phyloP scores from a whole-genome alignment of 768 basidiomycete genomes.

The Leccinum subtestaceum region DNA sequence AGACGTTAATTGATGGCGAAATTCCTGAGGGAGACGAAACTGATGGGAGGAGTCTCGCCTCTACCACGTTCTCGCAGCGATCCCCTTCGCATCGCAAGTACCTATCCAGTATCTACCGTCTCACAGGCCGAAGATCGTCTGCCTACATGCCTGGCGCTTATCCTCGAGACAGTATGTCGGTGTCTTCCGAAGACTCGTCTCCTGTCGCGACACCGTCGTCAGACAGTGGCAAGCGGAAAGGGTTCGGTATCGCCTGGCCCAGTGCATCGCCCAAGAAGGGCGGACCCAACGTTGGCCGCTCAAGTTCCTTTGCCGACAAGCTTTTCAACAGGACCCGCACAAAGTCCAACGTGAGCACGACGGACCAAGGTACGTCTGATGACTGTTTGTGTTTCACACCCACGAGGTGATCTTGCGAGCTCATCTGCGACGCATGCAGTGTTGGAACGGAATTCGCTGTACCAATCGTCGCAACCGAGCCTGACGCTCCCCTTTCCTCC shows the following conservation, averaged over 20 bases:
- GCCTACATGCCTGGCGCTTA: slow-evolving; percentile 40
- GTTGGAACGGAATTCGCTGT: slow-evolving; percentile 29
- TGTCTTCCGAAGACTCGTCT: slow-evolving; percentile 68
- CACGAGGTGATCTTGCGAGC: neutral
- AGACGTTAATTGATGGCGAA: slow-evolving; percentile 23
- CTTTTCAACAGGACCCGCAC: slow-evolving; percentile 55
- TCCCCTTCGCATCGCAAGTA: slow-evolving; percentile 46
- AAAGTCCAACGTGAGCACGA: slow-evolving; percentile 49
- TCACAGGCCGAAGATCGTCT: slow-evolving; percentile 39
- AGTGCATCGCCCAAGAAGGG: slow-evolving; percentile 52
- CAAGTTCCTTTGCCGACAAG: slow-evolving; percentile 60
- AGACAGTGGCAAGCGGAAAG: slow-evolving; percentile 36
- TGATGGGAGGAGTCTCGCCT: slow-evolving; percentile 32
- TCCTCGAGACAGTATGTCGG: slow-evolving; percentile 58
- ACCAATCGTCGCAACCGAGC: slow-evolving; percentile 24
- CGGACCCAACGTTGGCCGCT: slow-evolving; percentile 39
- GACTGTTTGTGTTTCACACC: neutral
- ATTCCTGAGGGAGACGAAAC: slow-evolving; percentile 28
- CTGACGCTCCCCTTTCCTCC: slow-evolving; percentile 24
- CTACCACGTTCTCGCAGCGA: slow-evolving; percentile 48
- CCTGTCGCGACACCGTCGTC: slow-evolving; percentile 55
- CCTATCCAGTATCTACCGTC: slow-evolving; percentile 47
- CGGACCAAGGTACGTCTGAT: slow-evolving; percentile 40
- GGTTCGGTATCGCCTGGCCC: slow-evolving; percentile 45
- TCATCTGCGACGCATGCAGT: neutral